Percentiles rank a stretch among this genome's conserved stretches.
These are phyloP conservation scores for Blastosporella zonata DNA, from an alignment of 1,284 basidiomycete genomes.

Conservation along the genomic window DNA sequence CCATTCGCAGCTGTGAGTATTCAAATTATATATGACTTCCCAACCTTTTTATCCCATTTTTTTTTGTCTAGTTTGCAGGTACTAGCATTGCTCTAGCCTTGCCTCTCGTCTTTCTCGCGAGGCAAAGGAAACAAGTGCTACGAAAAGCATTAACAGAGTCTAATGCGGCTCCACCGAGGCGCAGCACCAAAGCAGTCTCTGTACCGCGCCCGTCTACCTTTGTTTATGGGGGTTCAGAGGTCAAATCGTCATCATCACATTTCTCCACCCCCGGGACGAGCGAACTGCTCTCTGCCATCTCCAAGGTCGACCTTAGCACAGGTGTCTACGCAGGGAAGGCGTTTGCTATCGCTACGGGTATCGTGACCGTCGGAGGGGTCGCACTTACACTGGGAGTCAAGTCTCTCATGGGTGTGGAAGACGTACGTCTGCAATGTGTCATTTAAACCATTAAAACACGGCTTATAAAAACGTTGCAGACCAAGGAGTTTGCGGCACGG, in stretches of 20 bases:
- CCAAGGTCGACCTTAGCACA: slow-evolving; percentile 28
- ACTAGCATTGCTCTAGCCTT: slow-evolving; percentile 33
- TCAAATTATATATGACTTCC: neutral
- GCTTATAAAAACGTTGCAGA: slow-evolving; percentile 32
- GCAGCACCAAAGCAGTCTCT: slow-evolving; percentile 1
- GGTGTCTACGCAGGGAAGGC: slow-evolving; percentile 35
- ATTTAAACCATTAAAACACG: slow-evolving; percentile 3
- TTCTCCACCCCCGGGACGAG: slow-evolving; percentile 25
- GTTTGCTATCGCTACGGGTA: slow-evolving; percentile 37
- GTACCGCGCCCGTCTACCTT: neutral
- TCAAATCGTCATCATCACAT: slow-evolving; percentile 19
- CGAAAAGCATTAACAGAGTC: slow-evolving; percentile 21
- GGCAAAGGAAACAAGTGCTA: slow-evolving; percentile 22
- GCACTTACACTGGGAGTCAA: slow-evolving; percentile 31
- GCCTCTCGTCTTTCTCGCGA: slow-evolving; percentile 31
- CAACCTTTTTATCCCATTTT: neutral
- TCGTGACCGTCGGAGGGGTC: slow-evolving; percentile 33
- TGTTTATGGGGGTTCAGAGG: neutral
- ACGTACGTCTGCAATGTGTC: slow-evolving; percentile 26
- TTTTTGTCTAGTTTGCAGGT: slow-evolving; percentile 28
- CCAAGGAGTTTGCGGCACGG: slow-evolving; percentile 50
- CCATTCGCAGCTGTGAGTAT: slow-evolving; percentile 29
- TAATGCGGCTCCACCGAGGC: slow-evolving; percentile 20
- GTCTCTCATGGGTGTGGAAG: slow-evolving; percentile 31
- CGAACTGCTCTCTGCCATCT: slow-evolving; percentile 33